Conservation (phyloP, 257 asterid genomes). For the Plantago ovata region DNA sequence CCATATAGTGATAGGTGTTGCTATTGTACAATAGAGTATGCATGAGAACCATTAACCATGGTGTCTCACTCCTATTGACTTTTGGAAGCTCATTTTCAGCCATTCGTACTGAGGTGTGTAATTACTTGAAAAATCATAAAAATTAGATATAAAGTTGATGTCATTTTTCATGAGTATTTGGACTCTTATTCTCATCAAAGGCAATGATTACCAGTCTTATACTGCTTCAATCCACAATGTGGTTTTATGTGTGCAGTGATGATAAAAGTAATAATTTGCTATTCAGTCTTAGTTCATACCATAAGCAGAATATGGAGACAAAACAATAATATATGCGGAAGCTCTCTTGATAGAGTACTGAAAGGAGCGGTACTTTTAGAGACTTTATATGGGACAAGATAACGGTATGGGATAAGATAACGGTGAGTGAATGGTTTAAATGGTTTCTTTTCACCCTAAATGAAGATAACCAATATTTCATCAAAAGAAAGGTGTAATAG, state of each 20-base stretch:
- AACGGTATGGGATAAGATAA: too few relatives aligned
- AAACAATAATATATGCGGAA: too few relatives aligned
- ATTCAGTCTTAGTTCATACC: conserved; percentile 39
- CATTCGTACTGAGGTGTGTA: conserved; percentile 79
- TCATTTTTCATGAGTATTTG: too few relatives aligned
- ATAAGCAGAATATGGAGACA: conserved; percentile 83
- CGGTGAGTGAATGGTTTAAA: conserved; percentile 84
- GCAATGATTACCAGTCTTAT: too few relatives aligned
- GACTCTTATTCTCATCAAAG: too few relatives aligned
- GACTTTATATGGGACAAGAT: conserved; percentile 52
- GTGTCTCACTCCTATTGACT: conserved; percentile 80
- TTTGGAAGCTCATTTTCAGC: conserved; percentile 69
- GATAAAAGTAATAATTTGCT: too few relatives aligned
- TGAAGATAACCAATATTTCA: neutral
- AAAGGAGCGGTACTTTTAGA: conserved; percentile 63
- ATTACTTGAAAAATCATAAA: conserved; percentile 36
- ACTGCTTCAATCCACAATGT: too few relatives aligned
- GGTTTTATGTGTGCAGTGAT: too few relatives aligned
- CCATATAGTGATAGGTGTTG: conserved; percentile 76
- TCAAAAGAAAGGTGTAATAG: neutral
- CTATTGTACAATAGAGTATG: conserved; percentile 96
- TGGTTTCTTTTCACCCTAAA: conserved; percentile 83
- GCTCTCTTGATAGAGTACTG: too few relatives aligned
- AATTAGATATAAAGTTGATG: neutral
- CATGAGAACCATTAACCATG: conserved; percentile 80